Base-by-base conservation (phyloP, 768 basidiomycete species). In the Hericium rajendrae region DNA sequence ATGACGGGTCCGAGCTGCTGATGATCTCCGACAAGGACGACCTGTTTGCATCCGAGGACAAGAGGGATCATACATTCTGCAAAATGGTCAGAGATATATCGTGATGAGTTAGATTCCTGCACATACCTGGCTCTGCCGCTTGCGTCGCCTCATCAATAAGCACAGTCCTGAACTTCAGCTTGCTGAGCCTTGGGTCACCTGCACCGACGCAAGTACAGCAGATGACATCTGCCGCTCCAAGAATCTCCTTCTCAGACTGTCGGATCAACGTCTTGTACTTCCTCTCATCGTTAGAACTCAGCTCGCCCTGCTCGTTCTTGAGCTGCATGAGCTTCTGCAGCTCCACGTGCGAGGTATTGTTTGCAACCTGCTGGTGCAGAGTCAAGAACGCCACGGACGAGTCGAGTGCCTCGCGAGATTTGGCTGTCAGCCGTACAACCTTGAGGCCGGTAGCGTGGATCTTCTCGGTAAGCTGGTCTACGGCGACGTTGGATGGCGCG, bases 21-120 rank as follows among this genome's bases (percentile, higher is more conserved):
- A 70, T 97, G 91, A 73, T 97, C 95, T 54, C 97, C 97, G 55
- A 99, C 97, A 41, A 99, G 82, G 26, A 99, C 97, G 56, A 93
- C 93, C 67, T 99, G 97, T 71, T 98, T 98, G 70, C 94, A 98
- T 13, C 97, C 97, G 66, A 99, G 84, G 6, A 98, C 89, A 38
- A 99, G 81, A 15, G 97, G 97, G 64, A 99, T 99, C 94, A 99
- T 98, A 72, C 95, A 98, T 74, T 99, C 97, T 95, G 64, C 39
- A 51, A 20, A 46, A 64, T 63, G 63, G 67, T 53, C 58, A 60
- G 59, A 32, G 32, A 32, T 32, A 32, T 10, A 54, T 28, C 11
- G n/a, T 39, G 39, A 51, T 24, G 3, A 46, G 51, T 6, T 55
- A 4, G 57, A 54, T 51, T 54, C 48, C 57, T 48, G 62, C 49